These are phyloP conservation scores for Meripilus lineatus DNA, from an alignment of 1,284 basidiomycete genomes.

Conservation along the genomic window DNA sequence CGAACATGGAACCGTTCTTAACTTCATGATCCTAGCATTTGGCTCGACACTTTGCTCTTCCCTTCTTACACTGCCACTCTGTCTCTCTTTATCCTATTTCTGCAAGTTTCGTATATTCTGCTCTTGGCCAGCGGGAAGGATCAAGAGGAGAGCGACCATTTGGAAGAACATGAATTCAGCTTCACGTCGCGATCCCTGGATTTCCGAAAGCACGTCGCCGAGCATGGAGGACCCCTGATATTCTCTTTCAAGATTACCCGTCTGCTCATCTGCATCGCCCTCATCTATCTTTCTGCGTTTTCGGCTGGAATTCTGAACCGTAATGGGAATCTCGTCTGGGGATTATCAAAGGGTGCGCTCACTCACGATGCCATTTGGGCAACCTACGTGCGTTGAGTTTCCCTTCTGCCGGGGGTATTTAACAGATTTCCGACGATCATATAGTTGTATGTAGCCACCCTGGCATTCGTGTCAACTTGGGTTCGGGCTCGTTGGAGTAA, in stretches of 20 bases:
- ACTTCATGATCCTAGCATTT: too few relatives aligned
- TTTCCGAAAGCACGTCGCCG: not conserved
- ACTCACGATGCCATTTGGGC: not conserved
- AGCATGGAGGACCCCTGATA: not conserved
- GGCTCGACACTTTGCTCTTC: too few relatives aligned
- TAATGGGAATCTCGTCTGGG: not conserved
- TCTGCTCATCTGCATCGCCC: not conserved
- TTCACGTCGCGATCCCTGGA: too few relatives aligned
- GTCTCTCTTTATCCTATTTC: too few relatives aligned
- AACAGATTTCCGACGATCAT: not conserved
- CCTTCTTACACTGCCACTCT: too few relatives aligned
- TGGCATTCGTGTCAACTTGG: not conserved
- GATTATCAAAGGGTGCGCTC: not conserved
- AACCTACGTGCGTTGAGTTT: not conserved
- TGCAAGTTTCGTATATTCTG: too few relatives aligned
- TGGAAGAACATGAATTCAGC: too few relatives aligned
- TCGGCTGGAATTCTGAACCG: not conserved
- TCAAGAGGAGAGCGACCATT: too few relatives aligned
- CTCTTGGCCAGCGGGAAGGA: too few relatives aligned
- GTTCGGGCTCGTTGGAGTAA: not conserved
- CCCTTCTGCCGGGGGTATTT: not conserved
- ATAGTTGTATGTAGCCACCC: not conserved
- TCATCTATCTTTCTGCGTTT: not conserved
- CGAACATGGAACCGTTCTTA: too few relatives aligned
- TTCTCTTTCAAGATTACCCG: not conserved